Evolutionary conservation across 129 eudicot genomes (phyloP), one percentile per base, ranked within the genome.

Genomic region (Tagetes patula): DNA sequence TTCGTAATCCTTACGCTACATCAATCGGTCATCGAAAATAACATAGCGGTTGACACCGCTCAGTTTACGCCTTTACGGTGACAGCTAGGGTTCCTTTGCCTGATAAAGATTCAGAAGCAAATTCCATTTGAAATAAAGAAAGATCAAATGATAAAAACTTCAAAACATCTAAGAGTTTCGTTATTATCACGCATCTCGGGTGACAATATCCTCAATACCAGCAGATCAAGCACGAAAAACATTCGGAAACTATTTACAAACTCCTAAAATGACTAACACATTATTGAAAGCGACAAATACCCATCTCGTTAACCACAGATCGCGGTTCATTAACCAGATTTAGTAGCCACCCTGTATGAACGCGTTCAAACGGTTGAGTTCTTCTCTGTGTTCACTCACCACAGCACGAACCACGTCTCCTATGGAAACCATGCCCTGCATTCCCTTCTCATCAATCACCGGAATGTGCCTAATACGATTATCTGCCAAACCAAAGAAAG

Each of bases 371-470:
- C 99, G 99, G 87, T 91, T 77, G 36, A 95, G 79, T 68, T 95
- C 99, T 36, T 95, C 94, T 8, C 99, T 81, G 77, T 95, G 99
- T 84, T 95, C 97, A 40, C 83, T 85, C 78, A 95, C 99, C 70
- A 95, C 99, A 31, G 99, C 99, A 76, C 99, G 97, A 67, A 95
- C 99, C 75, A 95, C 99, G 41, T 95, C 99, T 76, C 99, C 99
- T 48, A 95, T 95, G 27, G 99, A 95, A 67, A 95, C 99, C 99
- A 95, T 95, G 14, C 99, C 99, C 58, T 84, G 70, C 99, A 95
- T 95, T 36, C 77, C 91, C 50, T 81, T 86, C 12, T 85, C 91
- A 55, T 78, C 80, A 3, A 95, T 85, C 79, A 95, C 99, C 6
- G 99, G 99, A 82, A 95, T 95, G 87, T 95, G 99, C 85, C 99